Conservation (phyloP, 345 rosid genomes). For the Brassica juncea region DNA sequence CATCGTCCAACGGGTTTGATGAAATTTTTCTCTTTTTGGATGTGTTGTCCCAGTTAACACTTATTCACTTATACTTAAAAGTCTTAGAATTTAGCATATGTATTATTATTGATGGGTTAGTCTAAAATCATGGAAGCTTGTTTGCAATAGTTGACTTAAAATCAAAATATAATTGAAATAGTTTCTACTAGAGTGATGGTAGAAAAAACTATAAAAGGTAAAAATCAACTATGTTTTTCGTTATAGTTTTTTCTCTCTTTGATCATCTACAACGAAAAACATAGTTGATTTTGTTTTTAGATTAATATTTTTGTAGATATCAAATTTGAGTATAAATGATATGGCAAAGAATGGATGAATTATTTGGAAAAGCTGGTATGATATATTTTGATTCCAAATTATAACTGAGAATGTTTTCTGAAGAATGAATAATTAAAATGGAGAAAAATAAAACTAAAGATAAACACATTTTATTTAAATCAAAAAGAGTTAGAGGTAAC, state of each 20-base stretch:
- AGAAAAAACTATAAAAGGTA: too few species aligned
- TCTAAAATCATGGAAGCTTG: background rate
- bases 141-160: background rate
- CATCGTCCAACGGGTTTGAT: background rate
- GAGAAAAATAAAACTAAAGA: background rate
- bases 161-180: background rate
- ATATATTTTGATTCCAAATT: background rate
- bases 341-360: background rate
- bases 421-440: background rate
- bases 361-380: background rate
- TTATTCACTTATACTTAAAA: background rate
- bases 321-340: background rate
- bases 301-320: background rate
- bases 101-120: background rate
- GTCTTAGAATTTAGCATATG: background rate
- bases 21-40: background rate
- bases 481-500: background rate
- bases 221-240: too few species aligned
- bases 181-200: background rate
- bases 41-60: background rate
- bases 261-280: background rate
- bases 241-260: background rate
- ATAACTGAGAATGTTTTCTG: background rate
- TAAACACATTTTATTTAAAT: background rate
- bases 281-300: background rate